Base-by-base conservation (phyloP, 164 flowering plant species). In the Cinnamomum micranthum region DNA sequence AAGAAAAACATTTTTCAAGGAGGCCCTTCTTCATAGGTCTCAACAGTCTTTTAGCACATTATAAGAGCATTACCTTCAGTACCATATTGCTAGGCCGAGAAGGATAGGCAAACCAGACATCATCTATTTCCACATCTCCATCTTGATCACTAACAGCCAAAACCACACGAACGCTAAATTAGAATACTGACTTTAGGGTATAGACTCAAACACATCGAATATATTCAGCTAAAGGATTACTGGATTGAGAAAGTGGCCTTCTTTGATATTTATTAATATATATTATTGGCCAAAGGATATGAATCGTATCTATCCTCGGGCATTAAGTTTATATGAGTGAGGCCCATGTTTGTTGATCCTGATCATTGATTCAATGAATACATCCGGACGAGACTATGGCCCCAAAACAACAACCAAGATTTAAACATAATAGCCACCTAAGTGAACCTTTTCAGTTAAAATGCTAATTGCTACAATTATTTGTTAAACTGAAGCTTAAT, bases 71-170 rank as follows among this genome's bases (percentile, higher is more conserved):
- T 86, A 95, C 99, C 99, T 92, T 89, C 41, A 96, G 90, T 25
- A 96, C 89, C 94, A 89, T 92, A 77, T 89, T 88, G 73, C 72
- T 87, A 22, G 97, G 97, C 1, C 97, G 97, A 76, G 99, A 96
- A 65, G 98, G 99, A 84, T 96, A 96, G 9, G 97, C 87, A 83
- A 96, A 96, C 98, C 97, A 96, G 52, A 96, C 96, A 80, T 96
- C 97, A 76, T 96, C 89, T 52, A 96, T 72, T 76, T 92, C 91
- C 77, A 96, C 91, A 31, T 92, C 97, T 63, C 94, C 99, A 82
- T 88, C 95, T 83, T 82, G 88, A 78, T 85, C 84, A 66, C 98
- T 94, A 71, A 69, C 76, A 77, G n/a, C 20, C 11, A 65, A 72
- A 74, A 72, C 65, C 55, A 20, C 19, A 67, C 50, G 23, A 65